Evolutionary conservation across 208 protist genomes (phyloP), one percentile per base, ranked within the genome.

Genomic region (Acanthamoeba triangularis): DNA sequence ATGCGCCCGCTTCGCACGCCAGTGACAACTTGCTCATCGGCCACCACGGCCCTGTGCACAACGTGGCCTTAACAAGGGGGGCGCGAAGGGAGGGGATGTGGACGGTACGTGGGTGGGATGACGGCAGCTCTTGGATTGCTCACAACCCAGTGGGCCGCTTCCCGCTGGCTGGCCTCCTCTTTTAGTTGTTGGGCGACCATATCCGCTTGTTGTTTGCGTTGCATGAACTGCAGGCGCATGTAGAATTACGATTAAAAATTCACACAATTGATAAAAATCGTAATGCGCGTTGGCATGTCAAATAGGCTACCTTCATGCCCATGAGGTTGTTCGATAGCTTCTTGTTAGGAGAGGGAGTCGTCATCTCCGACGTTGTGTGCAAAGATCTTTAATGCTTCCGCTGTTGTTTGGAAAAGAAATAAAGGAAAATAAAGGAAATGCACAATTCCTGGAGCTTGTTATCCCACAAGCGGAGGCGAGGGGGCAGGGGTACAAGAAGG

Each of bases 1-100:
- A 84, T 84, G 35, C 74, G 35, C 23, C 74, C 74, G 33, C 74
- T 84, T 49, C 74, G 74, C 35, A 52, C 74, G 11, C 69, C 69
- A 25, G 37, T 84, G 44, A 84, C 74, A 2, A 84, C 74, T 37
- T 84, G 74, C 44, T 84, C 74, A 54, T 84, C 74, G 30, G 74
- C 23, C 74, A 84, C 74, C 14, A 84, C 74, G 20, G 74, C 35
- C 74, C 74, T 84, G 41, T 30, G 37, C 2, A 80, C 69, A 28
- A 25, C 69, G 47, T 4, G 30, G 13, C 35, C 13, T 54, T 2
- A 18, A 44, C 65, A 74, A 10, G 14, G 18, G 65, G n/a, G 1
- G 65, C 65, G 25, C 20, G 30, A 65, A 65, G 8, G 54, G 54
- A 59, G 54, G 54, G 54, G 5, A 61, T 13, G 13, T 11, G 44